Base-by-base conservation (phyloP, 2,329 filamentous ascomycete species). In the Mycogone perniciosa region DNA sequence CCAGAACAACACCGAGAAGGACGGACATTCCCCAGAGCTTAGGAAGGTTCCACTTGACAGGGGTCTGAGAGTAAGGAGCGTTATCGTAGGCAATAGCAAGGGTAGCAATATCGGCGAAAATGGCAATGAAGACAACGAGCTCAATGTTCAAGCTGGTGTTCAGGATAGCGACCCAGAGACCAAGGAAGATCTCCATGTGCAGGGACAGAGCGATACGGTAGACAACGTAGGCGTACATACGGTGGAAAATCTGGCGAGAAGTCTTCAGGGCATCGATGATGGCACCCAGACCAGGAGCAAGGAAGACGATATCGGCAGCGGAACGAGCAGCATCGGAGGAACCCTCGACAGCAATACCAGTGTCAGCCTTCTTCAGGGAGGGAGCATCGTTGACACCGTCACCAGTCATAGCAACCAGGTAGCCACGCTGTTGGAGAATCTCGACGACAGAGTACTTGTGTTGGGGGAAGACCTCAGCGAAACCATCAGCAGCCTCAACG, bases 391-490 rank as follows among this genome's bases (percentile, higher is more conserved):
- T 95, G 74, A 95, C 89, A 80, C 89, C 89, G 62, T 95, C 90
- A 78, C 89, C 89, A 72, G 89, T 96, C 90, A 96, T 95, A 68
- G 89, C 90, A 73, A 95, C 89, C 38, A 95, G 82, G 73, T 95
- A 91, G 59, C 89, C 89, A 82, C 89, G 88, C 75, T 92, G 86
- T 75, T 95, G 89, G 46, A 95, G 81, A 65, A 95, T 95, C 73
- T 95, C 89, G 62, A 95, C 89, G 69, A 93, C 89, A 59, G 89
- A 88, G 76, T 91, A 95, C 79, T 95, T 95, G 81, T 95, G 89
- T 74, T 95, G 88, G 62, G 89, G 89, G 79, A 93, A 95, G 52
- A 95, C 89, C 69, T 95, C 89, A 59, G 90, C 89, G 72, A 95
- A 95, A 74, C 89, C 90, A 79, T 95, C 89, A 56, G 89, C 90